A percentile compares a stretch with the other conserved stretches of the same genome.
Evolutionary conservation across 306 rosid genomes (phyloP).

Genomic region (Quercus alba): DNA sequence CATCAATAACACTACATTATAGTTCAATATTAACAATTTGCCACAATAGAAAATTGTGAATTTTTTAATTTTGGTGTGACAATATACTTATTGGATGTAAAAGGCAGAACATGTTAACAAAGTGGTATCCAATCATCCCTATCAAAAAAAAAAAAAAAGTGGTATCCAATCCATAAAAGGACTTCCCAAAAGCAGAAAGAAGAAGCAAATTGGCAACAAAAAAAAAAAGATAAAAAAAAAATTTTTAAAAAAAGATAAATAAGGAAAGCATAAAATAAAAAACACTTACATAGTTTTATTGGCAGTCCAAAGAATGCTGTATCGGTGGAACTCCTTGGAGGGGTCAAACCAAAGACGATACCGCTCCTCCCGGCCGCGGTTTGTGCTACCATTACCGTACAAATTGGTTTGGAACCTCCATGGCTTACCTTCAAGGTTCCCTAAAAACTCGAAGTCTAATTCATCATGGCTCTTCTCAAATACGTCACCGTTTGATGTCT

Average conservation of each 20-base stretch:
- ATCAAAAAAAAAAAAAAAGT: too few species aligned
- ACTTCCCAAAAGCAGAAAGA: background rate
- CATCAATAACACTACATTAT: too few species aligned
- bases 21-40: too few species aligned
- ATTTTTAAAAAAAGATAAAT: background rate
- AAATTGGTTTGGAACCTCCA: slow-evolving; percentile 95
- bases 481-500: slow-evolving; percentile 91
- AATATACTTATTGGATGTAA: too few species aligned
- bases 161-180: background rate
- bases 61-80: too few species aligned
- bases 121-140: too few species aligned
- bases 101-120: too few species aligned
- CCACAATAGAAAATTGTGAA: too few species aligned
- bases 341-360: slow-evolving; percentile 98
- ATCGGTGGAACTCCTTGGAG: slow-evolving; percentile 59
- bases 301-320: slow-evolving; percentile 93
- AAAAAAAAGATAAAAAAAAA: background rate
- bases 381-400: slow-evolving; percentile 90
- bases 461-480: slow-evolving; percentile 88
- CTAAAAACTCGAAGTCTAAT: slow-evolving; percentile 89
- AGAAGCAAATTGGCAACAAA: background rate
- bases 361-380: slow-evolving; percentile 90
- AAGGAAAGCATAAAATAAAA: background rate
- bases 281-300: slow-evolving; percentile 55
- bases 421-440: slow-evolving; percentile 76